Evolutionary conservation across 2,329 filamentous ascomycete genomes (phyloP).

Genomic region (Myotisia sp.): DNA sequence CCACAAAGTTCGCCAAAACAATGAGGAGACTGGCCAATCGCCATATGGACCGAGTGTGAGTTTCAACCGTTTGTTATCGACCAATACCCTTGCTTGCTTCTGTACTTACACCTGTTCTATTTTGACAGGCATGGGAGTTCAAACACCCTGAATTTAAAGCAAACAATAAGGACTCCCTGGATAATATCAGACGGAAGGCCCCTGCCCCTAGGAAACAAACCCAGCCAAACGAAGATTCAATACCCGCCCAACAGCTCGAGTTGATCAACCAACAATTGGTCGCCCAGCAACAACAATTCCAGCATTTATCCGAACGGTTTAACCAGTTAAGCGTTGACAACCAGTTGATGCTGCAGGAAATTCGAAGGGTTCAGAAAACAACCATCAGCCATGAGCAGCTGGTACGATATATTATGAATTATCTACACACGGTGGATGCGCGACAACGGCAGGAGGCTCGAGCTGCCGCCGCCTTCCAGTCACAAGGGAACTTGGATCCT

Average conservation of each 20-base stretch:
- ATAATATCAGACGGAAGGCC: slow-evolving; percentile 91
- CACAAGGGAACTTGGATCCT: slow-evolving; percentile 32
- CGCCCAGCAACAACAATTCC: slow-evolving; percentile 83
- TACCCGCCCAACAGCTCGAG: slow-evolving; percentile 75
- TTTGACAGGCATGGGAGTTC: slow-evolving; percentile 71
- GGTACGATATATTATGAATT: slow-evolving; percentile 57
- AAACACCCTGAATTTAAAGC: slow-evolving; percentile 92
- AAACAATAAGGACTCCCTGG: slow-evolving; percentile 89
- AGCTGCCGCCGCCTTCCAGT: slow-evolving; percentile 25
- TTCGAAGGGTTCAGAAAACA: slow-evolving; percentile 53
- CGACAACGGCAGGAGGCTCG: slow-evolving; percentile 50
- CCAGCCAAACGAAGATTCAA: slow-evolving; percentile 55
- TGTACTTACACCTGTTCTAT: not conserved
- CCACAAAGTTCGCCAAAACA: slow-evolving; percentile 88
- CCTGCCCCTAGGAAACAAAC: slow-evolving; percentile 69
- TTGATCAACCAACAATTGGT: slow-evolving; percentile 76
- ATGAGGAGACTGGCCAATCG: slow-evolving; percentile 69
- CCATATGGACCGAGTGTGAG: slow-evolving; percentile 66
- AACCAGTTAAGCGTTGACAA: slow-evolving; percentile 59
- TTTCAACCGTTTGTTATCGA: slow-evolving; percentile 6
- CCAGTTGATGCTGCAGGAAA: slow-evolving; percentile 49
- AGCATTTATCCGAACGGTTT: slow-evolving; percentile 71
- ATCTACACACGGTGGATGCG: slow-evolving; percentile 49
- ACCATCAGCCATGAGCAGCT: slow-evolving; percentile 58
- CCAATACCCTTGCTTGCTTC: too few relatives aligned